Evolutionary conservation across 2,329 filamentous ascomycete species (phyloP), one percentile per base, ranked within the genome.

Genomic region (Gnomoniopsis smithogilvyi): DNA sequence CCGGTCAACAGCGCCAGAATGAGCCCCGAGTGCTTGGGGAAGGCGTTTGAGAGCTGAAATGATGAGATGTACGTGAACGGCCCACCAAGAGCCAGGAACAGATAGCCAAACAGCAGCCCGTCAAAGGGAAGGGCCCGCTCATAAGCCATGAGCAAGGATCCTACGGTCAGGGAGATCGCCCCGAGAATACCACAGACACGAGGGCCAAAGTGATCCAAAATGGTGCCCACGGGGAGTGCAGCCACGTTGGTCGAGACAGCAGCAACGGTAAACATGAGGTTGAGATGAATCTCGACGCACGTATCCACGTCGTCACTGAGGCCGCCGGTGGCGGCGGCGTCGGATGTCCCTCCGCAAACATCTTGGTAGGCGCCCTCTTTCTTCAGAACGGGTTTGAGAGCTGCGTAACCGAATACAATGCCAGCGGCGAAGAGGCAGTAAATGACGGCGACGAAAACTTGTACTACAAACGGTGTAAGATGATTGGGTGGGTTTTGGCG

Each of bases 191-290:
- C 89, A 67, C 89, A 90, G 4, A 91, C 80, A 57, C 89, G 83
- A 15, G 93, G 93, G 1, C 93, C 93, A 68, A 85, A 93, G 62
- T 86, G 81, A 73, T 96, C 93, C 22, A 96, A 82, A 48, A 96
- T 88, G 2, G 91, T 90, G 49, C 93, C 93, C 12, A 96, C 86
- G 2, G 92, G 91, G 7, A 96, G 80, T 14, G 93, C 92, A 45
- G 87, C 91, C 14, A 96, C 89, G 67, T 96, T 96, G 43, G 92
- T 96, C 7, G 85, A 89, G 11, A 96, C 92, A 15, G 92, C 92
- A 14, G 92, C 92, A 45, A 92, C 83, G 6, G 92, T 96, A 78
- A 96, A 96, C 90, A 96, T 96, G 65, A 96, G 78, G 71, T 96
- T 96, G 58, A 96, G 81, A 60, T 80, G 80, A 55, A 86, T 83